phyloP scores from a whole-genome alignment of 2,329 filamentous ascomycete genomes.

The Mariannaea elegans region DNA sequence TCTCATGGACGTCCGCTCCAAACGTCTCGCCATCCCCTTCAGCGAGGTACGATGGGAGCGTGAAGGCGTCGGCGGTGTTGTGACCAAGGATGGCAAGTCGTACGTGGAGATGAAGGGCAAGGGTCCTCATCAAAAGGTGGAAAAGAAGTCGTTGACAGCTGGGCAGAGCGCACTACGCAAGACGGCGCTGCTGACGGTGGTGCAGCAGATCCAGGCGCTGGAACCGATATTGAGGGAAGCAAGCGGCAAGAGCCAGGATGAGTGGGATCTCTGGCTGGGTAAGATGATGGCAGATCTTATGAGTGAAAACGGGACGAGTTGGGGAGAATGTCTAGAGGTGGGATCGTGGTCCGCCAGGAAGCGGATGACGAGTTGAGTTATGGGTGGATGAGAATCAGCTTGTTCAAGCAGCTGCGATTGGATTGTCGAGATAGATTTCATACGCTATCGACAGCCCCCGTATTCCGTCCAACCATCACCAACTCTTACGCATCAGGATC shows the following conservation, averaged over 20 bases:
- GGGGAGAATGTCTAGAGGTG: slow-evolving; percentile 86
- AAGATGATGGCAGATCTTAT: slow-evolving; percentile 88
- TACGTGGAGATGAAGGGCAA: slow-evolving; percentile 66
- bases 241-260: slow-evolving; percentile 87
- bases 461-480: neutral
- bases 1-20: slow-evolving; percentile 74
- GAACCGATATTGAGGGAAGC: slow-evolving; percentile 84
- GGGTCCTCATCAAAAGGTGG: slow-evolving; percentile 50
- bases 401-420: slow-evolving; percentile 18
- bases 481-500: slow-evolving; percentile 51
- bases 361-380: slow-evolving; percentile 37
- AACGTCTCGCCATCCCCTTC: slow-evolving; percentile 86
- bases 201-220: slow-evolving; percentile 85
- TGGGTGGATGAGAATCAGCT: slow-evolving; percentile 10
- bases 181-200: slow-evolving; percentile 82
- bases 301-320: slow-evolving; percentile 78
- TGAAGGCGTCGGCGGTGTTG: slow-evolving; percentile 72
- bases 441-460: too few relatives aligned
- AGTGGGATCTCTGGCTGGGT: slow-evolving; percentile 91
- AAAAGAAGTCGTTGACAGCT: slow-evolving; percentile 65
- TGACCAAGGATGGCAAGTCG: slow-evolving; percentile 67
- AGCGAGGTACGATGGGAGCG: slow-evolving; percentile 89
- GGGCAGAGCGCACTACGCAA: slow-evolving; percentile 78
- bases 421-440: neutral
- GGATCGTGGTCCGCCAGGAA: slow-evolving; percentile 93